Evolutionary conservation across 139 green algal species (phyloP).

Genomic region (Ettlia oleoabundans): DNA sequence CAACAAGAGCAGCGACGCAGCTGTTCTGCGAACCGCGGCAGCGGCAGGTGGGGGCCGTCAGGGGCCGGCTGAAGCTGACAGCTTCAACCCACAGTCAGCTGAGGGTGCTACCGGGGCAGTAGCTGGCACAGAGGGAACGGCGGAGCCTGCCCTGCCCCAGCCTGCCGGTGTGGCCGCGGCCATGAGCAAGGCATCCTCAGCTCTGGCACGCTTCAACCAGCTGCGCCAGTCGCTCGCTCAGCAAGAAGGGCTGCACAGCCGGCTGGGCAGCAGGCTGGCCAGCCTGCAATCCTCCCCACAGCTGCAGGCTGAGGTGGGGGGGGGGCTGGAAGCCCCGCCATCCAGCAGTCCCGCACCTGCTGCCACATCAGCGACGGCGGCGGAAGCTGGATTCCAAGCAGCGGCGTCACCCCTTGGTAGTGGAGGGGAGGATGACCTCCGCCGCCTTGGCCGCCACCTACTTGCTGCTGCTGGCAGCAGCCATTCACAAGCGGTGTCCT

Average conservation of each 20-base stretch:
- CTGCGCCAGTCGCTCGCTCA: neutral
- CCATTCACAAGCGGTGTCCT: neutral
- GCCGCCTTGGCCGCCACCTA: slow-evolving; percentile 6
- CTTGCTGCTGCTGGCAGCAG: neutral
- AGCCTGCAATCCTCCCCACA: slow-evolving; percentile 1
- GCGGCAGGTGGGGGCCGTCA: no score
- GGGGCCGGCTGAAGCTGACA: no score
- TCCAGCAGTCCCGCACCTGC: no score
- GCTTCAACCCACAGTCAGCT: no score
- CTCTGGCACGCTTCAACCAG: slow-evolving; percentile 31
- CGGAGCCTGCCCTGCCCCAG: no score
- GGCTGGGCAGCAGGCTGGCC: neutral
- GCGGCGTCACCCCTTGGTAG: no score
- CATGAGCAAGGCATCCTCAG: slow-evolving; percentile 10
- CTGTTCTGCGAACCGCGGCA: no score
- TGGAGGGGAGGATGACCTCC: slow-evolving; percentile 34
- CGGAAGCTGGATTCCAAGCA: no score
- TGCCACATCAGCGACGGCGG: neutral
- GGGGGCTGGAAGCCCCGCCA: no score
- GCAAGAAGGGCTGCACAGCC: neutral
- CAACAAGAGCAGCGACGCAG: no score
- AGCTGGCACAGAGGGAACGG: no score
- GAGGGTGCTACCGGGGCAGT: no score
- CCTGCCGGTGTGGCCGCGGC: neutral
- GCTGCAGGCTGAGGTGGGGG: neutral